A percentile compares a stretch with the other conserved stretches of the same genome.
phyloP scores from a whole-genome alignment of 768 basidiomycete species.

The Artomyces pyxidatus region DNA sequence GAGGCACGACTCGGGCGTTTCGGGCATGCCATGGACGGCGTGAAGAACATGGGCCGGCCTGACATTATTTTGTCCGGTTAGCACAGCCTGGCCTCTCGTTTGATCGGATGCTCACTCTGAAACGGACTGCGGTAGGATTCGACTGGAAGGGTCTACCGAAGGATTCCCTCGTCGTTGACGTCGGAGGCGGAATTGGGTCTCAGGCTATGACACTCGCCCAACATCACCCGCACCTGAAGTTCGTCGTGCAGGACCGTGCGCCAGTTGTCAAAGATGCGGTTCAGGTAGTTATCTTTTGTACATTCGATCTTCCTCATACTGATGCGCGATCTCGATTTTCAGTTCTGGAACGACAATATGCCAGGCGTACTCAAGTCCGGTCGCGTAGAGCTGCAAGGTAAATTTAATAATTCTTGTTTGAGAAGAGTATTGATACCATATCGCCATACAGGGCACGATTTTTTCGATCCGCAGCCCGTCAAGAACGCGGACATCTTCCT shows the following conservation, averaged over 20 bases:
- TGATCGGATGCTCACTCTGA: neutral
- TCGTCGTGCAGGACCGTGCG: constrained; percentile 5
- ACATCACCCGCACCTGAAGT: neutral
- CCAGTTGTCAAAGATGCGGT: neutral
- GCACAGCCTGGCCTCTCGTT: neutral
- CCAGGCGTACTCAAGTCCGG: neutral
- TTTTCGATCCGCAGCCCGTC: constrained; percentile 30
- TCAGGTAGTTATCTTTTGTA: neutral
- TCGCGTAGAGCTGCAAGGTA: neutral
- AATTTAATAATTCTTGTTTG: neutral
- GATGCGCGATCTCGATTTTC: too few relatives aligned
- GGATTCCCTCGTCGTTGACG: constrained; percentile 4
- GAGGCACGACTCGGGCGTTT: constrained; percentile 1
- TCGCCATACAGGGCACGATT: constrained; percentile 25
- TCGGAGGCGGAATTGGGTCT: constrained; percentile 2
- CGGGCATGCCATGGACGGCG: constrained; percentile 1
- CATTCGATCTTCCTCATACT: neutral
- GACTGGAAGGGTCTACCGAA: constrained; percentile 1
- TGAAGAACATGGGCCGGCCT: neutral
- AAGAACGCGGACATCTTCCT: constrained; percentile 30
- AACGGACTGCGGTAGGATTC: too few relatives aligned
- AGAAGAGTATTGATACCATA: neutral
- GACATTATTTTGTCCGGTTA: constrained; percentile 1
- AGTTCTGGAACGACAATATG: neutral
- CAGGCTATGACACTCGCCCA: neutral